A percentile compares a stretch with the other conserved stretches of the same genome.
Conservation (phyloP, 2,329 filamentous ascomycete genomes). For the Verticillium tricorpus region DNA sequence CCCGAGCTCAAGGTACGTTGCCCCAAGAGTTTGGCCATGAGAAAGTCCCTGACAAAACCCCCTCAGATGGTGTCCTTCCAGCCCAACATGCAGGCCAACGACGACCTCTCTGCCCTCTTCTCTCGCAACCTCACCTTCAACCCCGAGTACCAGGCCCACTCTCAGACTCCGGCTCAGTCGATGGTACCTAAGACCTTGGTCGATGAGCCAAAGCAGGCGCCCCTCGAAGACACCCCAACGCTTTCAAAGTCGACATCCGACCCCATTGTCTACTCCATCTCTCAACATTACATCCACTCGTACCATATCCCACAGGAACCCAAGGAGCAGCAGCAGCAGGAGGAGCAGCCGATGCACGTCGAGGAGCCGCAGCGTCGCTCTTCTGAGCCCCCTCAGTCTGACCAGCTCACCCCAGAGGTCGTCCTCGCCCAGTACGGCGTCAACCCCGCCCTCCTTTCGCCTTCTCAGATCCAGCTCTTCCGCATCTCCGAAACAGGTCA, state of each 20-base stretch:
- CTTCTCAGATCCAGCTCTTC: slow-evolving; percentile 75
- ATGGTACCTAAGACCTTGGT: neutral
- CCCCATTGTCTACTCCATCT: slow-evolving; percentile 65
- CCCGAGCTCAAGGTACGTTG: neutral
- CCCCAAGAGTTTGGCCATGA: neutral
- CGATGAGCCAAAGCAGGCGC: slow-evolving; percentile 19
- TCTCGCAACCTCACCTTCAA: slow-evolving; percentile 68
- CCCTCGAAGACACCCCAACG: slow-evolving; percentile 19
- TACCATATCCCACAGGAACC: slow-evolving; percentile 54
- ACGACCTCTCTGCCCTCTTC: slow-evolving; percentile 80
- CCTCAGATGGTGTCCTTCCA: slow-evolving; percentile 33
- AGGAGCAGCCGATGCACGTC: slow-evolving; percentile 18
- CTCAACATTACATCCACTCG: slow-evolving; percentile 81
- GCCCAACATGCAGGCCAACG: slow-evolving; percentile 60
- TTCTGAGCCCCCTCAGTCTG: slow-evolving; percentile 45
- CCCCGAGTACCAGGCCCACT: slow-evolving; percentile 27
- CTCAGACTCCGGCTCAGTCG: slow-evolving; percentile 13
- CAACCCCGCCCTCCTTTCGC: slow-evolving; percentile 63
- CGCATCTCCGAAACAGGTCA: slow-evolving; percentile 68
- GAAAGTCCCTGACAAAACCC: slow-evolving; percentile 3
- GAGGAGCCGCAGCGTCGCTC: slow-evolving; percentile 35
- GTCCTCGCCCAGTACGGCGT: slow-evolving; percentile 65
- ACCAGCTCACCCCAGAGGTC: slow-evolving; percentile 47
- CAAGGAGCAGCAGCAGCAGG: slow-evolving; percentile 13
- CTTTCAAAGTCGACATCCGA: slow-evolving; percentile 16